Percentiles rank a stretch among this genome's conserved stretches.
Evolutionary conservation across 2,329 filamentous ascomycete genomes (phyloP).

Genomic region (Fusarium caatingaense): DNA sequence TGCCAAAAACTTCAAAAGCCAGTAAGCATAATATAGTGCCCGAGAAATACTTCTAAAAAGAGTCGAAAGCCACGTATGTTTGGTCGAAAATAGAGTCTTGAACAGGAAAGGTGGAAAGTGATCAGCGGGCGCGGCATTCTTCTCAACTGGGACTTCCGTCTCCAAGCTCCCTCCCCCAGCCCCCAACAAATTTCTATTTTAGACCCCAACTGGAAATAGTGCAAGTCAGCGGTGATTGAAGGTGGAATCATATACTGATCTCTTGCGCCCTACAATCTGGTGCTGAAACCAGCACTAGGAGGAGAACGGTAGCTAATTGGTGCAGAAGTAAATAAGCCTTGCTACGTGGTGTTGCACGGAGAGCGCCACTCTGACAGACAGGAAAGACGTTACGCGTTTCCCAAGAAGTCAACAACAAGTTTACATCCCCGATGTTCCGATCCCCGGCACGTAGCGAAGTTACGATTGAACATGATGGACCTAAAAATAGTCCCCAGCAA

Average conservation of each 20-base stretch:
- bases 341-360: not conserved
- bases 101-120: not conserved
- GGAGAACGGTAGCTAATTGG: not conserved
- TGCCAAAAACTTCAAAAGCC: no score
- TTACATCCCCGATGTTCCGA: fast-evolving
- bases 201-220: not conserved
- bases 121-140: not conserved
- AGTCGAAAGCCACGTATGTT: not conserved
- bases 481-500: not conserved
- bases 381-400: not conserved
- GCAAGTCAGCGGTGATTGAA: not conserved
- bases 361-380: not conserved
- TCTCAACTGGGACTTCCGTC: not conserved
- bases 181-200: not conserved
- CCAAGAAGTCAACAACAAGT: not conserved
- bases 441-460: not conserved
- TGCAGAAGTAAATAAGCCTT: not conserved
- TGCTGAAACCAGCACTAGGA: fast-evolving
- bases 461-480: fast-evolving
- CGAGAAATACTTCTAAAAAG: not conserved
- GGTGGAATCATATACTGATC: not conserved
- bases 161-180: not conserved
- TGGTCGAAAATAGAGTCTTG: not conserved
- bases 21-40: not conserved
- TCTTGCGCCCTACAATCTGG: not conserved